These are phyloP conservation scores for Ambrosia hybrid DNA, from an alignment of 140 eudicot genomes.

Conservation along the genomic window DNA sequence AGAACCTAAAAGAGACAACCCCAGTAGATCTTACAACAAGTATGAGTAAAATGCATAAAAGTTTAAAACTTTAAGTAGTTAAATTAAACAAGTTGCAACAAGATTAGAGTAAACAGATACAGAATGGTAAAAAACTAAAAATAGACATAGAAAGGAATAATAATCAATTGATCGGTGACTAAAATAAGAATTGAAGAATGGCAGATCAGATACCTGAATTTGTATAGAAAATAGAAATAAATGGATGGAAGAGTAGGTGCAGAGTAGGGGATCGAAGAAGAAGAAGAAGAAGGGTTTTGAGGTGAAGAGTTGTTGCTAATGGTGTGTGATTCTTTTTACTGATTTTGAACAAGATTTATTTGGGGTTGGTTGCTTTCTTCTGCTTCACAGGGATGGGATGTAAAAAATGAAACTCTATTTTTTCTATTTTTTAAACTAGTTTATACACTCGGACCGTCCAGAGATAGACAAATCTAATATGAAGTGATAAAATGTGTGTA, in stretches of 20 bases:
- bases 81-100: constrained; percentile 2
- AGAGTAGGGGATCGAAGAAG: not conserved
- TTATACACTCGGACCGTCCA: too few relatives aligned
- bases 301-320: not conserved
- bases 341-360: constrained; percentile 10
- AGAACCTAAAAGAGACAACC: not conserved
- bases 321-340: constrained; percentile 10
- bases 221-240: too few relatives aligned
- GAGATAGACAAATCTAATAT: too few relatives aligned
- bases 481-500: too few relatives aligned
- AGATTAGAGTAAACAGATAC: constrained; percentile 14
- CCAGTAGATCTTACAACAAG: not conserved
- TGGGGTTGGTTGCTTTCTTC: not conserved
- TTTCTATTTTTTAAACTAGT: too few relatives aligned
- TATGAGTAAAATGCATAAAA: constrained; percentile 20
- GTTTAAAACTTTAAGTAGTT: not conserved
- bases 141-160: constrained; percentile 14
- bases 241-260: too few relatives aligned
- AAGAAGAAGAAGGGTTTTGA: constrained; percentile 26
- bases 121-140: not conserved
- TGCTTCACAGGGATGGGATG: too few relatives aligned
- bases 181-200: not conserved
- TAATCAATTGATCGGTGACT: constrained; percentile 4
- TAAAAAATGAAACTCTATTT: too few relatives aligned
- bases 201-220: constrained; percentile 30